Percentiles rank a stretch among this genome's conserved stretches.
Conservation (phyloP, 495 filamentous ascomycete species). For the Astrothelium subdiscretum region DNA sequence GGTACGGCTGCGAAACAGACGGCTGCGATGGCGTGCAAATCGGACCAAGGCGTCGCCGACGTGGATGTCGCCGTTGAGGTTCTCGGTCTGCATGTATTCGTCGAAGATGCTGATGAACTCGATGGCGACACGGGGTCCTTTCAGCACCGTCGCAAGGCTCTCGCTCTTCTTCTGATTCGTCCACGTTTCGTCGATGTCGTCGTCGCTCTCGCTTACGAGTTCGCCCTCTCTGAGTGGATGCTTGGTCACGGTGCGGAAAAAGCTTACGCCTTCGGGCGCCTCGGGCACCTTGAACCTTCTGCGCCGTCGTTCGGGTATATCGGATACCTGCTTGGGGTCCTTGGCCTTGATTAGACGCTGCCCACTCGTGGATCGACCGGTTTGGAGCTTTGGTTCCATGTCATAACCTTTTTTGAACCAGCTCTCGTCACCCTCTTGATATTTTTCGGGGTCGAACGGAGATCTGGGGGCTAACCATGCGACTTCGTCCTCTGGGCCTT, state of each 20-base stretch:
- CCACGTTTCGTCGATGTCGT: slow-evolving; percentile 20
- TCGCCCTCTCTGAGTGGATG: slow-evolving; percentile 15
- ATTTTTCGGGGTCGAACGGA: not conserved
- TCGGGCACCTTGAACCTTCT: not conserved
- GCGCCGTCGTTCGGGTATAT: not conserved
- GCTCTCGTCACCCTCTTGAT: not conserved
- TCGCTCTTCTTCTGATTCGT: slow-evolving; percentile 15
- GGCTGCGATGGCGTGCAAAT: slow-evolving; percentile 9
- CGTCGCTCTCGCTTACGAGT: slow-evolving; percentile 22
- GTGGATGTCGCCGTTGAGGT: slow-evolving; percentile 7
- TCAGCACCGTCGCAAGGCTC: slow-evolving; percentile 8
- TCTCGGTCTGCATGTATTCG: slow-evolving; percentile 18
- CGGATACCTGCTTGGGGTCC: not conserved
- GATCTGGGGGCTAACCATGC: not conserved
- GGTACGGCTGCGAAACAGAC: not conserved
- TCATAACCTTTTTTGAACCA: not conserved
- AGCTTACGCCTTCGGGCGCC: slow-evolving; percentile 8
- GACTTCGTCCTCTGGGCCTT: not conserved
- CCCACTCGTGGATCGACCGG: not conserved
- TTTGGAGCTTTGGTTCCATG: not conserved
- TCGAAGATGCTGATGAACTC: slow-evolving; percentile 20
- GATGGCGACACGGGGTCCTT: slow-evolving; percentile 8
- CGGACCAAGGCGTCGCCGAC: slow-evolving; percentile 16
- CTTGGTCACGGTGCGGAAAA: slow-evolving; percentile 22
- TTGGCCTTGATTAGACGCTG: no score